phyloP scores from a whole-genome alignment of 164 flowering plant genomes.

The Macadamia tetraphylla region DNA sequence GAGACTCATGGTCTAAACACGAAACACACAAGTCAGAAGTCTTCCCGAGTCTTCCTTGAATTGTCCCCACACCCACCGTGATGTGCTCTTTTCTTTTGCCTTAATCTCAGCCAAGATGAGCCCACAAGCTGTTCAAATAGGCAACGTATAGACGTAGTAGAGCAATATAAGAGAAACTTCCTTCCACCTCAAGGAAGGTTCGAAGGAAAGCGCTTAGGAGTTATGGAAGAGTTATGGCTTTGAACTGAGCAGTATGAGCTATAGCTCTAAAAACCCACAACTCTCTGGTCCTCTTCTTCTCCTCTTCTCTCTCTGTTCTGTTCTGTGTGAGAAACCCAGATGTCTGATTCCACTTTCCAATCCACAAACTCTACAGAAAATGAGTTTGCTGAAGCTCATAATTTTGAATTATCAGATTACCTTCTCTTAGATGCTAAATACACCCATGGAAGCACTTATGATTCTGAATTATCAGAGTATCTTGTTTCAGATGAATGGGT shows the following conservation, averaged over 20 bases:
- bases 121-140: not conserved
- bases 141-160: not conserved
- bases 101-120: not conserved
- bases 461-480: constrained; percentile 28
- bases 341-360: constrained; percentile 16
- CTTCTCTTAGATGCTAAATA: constrained; percentile 12
- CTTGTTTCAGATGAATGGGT: constrained; percentile 20
- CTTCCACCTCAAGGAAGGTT: not conserved
- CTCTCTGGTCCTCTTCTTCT: no score
- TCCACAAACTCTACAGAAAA: constrained; percentile 19
- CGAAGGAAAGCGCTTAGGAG: no score
- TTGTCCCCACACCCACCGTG: not conserved
- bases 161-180: constrained; percentile 4
- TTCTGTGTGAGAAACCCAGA: not conserved
- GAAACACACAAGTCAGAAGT: not conserved
- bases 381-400: constrained; percentile 11
- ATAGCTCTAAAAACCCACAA: no score
- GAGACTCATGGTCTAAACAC: not conserved
- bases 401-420: constrained; percentile 28
- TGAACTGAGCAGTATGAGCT: no score
- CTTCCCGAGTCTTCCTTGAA: constrained; percentile 1
- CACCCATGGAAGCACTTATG: not conserved
- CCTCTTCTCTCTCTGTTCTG: not conserved
- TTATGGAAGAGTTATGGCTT: not conserved
- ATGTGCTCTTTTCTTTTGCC: no score